These are phyloP conservation scores for Penicillium sp. DNA, from an alignment of 2,329 filamentous ascomycete species.

Conservation along the genomic window DNA sequence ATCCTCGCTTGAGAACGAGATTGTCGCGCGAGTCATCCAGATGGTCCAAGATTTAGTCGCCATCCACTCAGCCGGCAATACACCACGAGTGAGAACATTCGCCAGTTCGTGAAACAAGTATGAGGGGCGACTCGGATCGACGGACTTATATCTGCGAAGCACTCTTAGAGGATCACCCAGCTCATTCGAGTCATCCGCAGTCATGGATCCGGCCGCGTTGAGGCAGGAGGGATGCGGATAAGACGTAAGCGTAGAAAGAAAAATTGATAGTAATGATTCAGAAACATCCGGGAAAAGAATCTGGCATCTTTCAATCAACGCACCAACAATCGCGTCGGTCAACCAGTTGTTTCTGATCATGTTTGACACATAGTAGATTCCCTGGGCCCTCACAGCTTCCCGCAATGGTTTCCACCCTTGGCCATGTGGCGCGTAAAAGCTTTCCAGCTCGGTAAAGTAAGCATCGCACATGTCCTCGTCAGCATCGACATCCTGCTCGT, in stretches of 20 bases:
- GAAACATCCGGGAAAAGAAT: constrained; percentile 33
- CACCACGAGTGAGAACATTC: constrained; percentile 28
- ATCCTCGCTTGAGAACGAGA: constrained; percentile 33
- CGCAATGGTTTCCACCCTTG: constrained; percentile 38
- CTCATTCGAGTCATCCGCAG: constrained; percentile 9
- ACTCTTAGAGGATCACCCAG: constrained; percentile 27
- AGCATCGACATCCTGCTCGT: constrained; percentile 28
- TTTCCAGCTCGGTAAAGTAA: constrained; percentile 39
- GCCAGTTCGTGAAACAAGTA: constrained; percentile 32
- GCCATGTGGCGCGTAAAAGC: constrained; percentile 30
- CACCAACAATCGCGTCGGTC: constrained; percentile 25
- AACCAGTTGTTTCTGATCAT: constrained; percentile 35
- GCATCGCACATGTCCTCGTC: constrained; percentile 37
- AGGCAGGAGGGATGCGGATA: constrained; percentile 27
- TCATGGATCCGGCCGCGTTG: constrained; percentile 5
- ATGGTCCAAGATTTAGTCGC: constrained; percentile 34
- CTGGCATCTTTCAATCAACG: constrained; percentile 30
- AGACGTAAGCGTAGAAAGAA: constrained; percentile 23
- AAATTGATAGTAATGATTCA: constrained; percentile 29
- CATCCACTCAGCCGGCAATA: constrained; percentile 37
- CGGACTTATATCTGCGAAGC: constrained; percentile 26
- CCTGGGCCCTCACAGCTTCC: constrained; percentile 37
- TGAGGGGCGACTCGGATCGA: constrained; percentile 14
- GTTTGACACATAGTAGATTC: constrained; percentile 33
- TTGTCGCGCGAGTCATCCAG: constrained; percentile 32